phyloP scores from a whole-genome alignment of 768 basidiomycete species.

The Infundibulicybe gibba region DNA sequence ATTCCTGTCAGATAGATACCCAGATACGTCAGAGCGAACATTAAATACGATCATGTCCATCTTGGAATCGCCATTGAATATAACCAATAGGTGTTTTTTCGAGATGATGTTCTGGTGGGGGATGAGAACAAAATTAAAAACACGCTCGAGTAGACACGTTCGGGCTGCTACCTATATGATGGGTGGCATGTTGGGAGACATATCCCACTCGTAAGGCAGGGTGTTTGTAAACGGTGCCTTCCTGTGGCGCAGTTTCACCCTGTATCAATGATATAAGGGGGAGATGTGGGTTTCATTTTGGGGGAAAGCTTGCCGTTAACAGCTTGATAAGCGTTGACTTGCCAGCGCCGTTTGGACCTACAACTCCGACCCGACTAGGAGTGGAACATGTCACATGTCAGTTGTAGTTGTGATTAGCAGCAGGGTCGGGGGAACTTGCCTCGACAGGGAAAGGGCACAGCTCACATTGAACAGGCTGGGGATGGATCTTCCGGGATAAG shows the following conservation, averaged over 20 bases:
- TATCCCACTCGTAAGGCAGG: slow-evolving; percentile 92
- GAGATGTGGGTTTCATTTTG: neutral
- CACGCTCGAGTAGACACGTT: slow-evolving; percentile 1
- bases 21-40: slow-evolving; percentile 1
- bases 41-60: slow-evolving; percentile 88
- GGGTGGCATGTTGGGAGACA: slow-evolving; percentile 97
- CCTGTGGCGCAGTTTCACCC: slow-evolving; percentile 91
- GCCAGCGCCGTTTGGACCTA: slow-evolving; percentile 93
- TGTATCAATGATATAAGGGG: slow-evolving; percentile 17
- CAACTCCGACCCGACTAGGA: slow-evolving; percentile 80
- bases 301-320: slow-evolving; percentile 56
- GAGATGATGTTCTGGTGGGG: slow-evolving; percentile 72
- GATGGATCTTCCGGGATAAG: slow-evolving; percentile 78
- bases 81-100: slow-evolving; percentile 97
- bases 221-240: slow-evolving; percentile 91
- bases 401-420: slow-evolving; percentile 7
- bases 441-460: slow-evolving; percentile 91
- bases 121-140: slow-evolving; percentile 7
- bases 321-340: slow-evolving; percentile 96
- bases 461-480: slow-evolving; percentile 88
- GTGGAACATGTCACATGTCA: slow-evolving; percentile 12
- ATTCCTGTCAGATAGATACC: slow-evolving; percentile 4
- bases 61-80: slow-evolving; percentile 99
- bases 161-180: slow-evolving; percentile 70
- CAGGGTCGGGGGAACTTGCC: slow-evolving; percentile 38